These are phyloP conservation scores for Nepenthes mirabilis DNA, from an alignment of 148 eudicot genomes.

Conservation along the genomic window DNA sequence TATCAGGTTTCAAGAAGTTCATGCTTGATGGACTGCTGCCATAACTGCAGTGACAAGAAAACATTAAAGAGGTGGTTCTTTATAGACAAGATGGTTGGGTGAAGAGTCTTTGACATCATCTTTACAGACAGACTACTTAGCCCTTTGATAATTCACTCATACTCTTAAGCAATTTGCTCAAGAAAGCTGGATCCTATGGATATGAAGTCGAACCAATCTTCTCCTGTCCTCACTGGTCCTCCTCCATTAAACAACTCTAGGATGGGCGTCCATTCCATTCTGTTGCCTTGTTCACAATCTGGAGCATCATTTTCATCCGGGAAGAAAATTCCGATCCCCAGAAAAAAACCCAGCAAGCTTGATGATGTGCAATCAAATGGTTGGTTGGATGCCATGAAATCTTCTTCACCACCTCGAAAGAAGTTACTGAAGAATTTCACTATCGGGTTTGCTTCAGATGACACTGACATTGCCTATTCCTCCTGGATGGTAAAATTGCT, in stretches of 20 bases:
- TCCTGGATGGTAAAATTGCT: conserved; percentile 52
- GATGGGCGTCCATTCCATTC: conserved; percentile 32
- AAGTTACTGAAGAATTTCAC: conserved; percentile 41
- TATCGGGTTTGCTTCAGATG: conserved; percentile 38
- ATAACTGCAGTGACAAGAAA: conserved; percentile 46
- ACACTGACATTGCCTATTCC: conserved; percentile 34
- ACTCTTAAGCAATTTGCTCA: background rate
- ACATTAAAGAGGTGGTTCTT: conserved; percentile 83
- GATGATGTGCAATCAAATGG: conserved; percentile 72
- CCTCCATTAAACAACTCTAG: conserved; percentile 47
- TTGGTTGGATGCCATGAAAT: conserved; percentile 82
- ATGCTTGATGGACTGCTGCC: conserved; percentile 64
- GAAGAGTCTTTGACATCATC: background rate
- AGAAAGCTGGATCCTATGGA: conserved; percentile 14
- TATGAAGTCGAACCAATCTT: conserved; percentile 47
- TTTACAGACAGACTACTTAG: background rate
- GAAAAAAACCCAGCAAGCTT: conserved; percentile 38
- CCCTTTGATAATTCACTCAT: background rate
- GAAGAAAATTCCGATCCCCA: conserved; percentile 21
- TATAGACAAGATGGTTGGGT: conserved; percentile 81
- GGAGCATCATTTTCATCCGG: conserved; percentile 36
- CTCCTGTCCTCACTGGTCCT: conserved; percentile 64
- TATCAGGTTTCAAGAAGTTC: conserved; percentile 28
- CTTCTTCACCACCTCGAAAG: conserved; percentile 80
- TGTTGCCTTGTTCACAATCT: conserved; percentile 21